Evolutionary conservation across 768 basidiomycete genomes (phyloP).

Genomic region (Aureoboletus auriporus): DNA sequence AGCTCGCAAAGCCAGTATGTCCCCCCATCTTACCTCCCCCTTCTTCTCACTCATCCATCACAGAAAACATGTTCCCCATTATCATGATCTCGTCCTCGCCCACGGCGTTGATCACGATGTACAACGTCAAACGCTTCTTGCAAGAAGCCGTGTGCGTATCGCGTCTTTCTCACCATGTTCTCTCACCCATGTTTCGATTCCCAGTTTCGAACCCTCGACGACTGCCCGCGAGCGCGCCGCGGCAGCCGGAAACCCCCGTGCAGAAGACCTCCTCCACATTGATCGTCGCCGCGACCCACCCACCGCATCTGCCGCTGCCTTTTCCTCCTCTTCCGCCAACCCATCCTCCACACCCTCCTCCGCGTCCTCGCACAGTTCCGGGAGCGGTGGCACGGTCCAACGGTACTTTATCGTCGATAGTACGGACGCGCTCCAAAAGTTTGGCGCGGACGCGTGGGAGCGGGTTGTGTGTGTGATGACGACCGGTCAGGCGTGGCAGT

Average conservation of each 20-base stretch:
- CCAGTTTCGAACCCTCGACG: conserved; percentile 71
- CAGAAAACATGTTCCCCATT: conserved; percentile 83
- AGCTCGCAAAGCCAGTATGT: conserved; percentile 68
- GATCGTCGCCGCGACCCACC: conserved; percentile 70
- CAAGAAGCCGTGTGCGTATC: conserved; percentile 75
- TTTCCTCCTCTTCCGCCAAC: conserved; percentile 10
- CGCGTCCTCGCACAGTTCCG: conserved; percentile 21
- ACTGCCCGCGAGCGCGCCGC: conserved; percentile 67
- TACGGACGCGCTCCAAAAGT: conserved; percentile 88
- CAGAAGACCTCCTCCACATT: conserved; percentile 85
- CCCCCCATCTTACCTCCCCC: not conserved
- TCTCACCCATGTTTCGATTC: not conserved
- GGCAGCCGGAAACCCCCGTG: conserved; percentile 64
- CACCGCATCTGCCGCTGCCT: conserved; percentile 21
- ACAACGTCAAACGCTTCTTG: conserved; percentile 92
- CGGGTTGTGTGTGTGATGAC: conserved; percentile 97
- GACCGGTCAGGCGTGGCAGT: conserved; percentile 98
- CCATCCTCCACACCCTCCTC: not conserved
- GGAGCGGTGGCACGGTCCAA: conserved; percentile 32
- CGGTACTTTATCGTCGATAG: conserved; percentile 89
- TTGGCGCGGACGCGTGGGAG: conserved; percentile 93
- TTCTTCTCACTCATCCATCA: no score
- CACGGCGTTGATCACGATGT: conserved; percentile 94
- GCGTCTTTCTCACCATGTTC: no score
- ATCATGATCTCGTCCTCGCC: conserved; percentile 95